A percentile compares a stretch with the other conserved stretches of the same genome.
These are phyloP conservation scores for Schizopora paradoxa DNA, from an alignment of 1,284 basidiomycete genomes.

Conservation along the genomic window DNA sequence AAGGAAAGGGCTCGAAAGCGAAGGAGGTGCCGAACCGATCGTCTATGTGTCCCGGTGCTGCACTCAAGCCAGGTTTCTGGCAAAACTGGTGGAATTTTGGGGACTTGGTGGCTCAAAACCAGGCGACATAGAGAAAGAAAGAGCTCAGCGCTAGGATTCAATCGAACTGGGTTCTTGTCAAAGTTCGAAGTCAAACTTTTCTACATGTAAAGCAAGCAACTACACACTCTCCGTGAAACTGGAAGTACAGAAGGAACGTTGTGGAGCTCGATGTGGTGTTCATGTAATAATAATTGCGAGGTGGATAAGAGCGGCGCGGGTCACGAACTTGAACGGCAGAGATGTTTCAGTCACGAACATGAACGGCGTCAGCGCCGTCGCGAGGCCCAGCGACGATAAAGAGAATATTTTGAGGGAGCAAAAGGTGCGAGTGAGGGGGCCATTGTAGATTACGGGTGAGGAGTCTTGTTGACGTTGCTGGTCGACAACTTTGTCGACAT, in stretches of 20 bases:
- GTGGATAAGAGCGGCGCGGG: slow-evolving; percentile 66
- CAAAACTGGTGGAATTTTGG: not conserved
- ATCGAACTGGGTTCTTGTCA: no score
- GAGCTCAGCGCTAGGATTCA: no score
- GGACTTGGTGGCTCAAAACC: no score
- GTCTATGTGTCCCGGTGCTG: not conserved
- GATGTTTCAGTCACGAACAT: slow-evolving; percentile 75
- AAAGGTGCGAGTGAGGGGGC: slow-evolving; percentile 69
- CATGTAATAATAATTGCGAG: no score
- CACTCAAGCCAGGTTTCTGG: not conserved
- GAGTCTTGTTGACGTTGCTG: not conserved
- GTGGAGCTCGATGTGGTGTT: no score
- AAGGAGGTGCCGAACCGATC: no score
- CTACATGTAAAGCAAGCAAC: no score
- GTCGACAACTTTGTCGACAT: not conserved
- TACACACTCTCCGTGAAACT: no score
- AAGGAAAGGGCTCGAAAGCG: not conserved
- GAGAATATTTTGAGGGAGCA: slow-evolving; percentile 79
- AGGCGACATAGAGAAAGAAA: no score
- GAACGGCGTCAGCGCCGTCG: slow-evolving; percentile 67
- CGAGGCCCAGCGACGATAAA: slow-evolving; percentile 68
- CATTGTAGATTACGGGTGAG: no score
- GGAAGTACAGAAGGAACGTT: no score
- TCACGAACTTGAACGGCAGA: slow-evolving; percentile 58
- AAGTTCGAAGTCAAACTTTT: no score